A percentile compares a stretch with the other conserved stretches of the same genome.
phyloP scores from a whole-genome alignment of 495 filamentous ascomycete genomes.

The Aspergillus cavernicola region DNA sequence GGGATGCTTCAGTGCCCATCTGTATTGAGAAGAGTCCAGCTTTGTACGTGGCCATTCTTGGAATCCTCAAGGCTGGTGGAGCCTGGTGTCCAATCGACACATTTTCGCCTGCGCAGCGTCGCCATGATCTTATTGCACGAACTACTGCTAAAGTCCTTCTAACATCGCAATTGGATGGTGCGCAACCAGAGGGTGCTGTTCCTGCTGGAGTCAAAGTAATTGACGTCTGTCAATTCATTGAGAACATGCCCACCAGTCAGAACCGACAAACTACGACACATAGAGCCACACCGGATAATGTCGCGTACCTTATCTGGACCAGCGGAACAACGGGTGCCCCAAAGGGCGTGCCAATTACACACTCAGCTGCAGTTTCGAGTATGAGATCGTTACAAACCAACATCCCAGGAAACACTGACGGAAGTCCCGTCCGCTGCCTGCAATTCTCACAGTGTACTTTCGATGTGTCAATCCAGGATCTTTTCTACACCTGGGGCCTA shows the following conservation, averaged over 20 bases:
- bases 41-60: conserved; percentile 73
- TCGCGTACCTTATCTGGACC: conserved; percentile 75
- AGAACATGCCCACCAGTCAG: background rate
- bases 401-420: conserved; percentile 25
- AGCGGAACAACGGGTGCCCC: conserved; percentile 81
- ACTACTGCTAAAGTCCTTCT: conserved; percentile 25
- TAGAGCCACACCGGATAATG: conserved; percentile 33
- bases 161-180: conserved; percentile 20
- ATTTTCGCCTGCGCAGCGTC: conserved; percentile 31
- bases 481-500: conserved; percentile 39
- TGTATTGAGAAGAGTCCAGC: conserved; percentile 80
- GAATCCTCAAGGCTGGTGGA: conserved; percentile 64
- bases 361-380: conserved; percentile 34
- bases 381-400: conserved; percentile 30
- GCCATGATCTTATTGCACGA: conserved; percentile 33
- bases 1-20: conserved; percentile 57
- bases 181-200: conserved; percentile 23
- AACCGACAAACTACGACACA: background rate
- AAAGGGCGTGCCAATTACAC: conserved; percentile 50
- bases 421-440: conserved; percentile 28
- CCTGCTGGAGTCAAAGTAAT: conserved; percentile 23
- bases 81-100: conserved; percentile 40
- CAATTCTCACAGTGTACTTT: conserved; percentile 39
- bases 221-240: conserved; percentile 20
- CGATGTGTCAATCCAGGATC: conserved; percentile 38